Base-by-base conservation (phyloP, 2,329 filamentous ascomycete species). In the Fusarium sp. region DNA sequence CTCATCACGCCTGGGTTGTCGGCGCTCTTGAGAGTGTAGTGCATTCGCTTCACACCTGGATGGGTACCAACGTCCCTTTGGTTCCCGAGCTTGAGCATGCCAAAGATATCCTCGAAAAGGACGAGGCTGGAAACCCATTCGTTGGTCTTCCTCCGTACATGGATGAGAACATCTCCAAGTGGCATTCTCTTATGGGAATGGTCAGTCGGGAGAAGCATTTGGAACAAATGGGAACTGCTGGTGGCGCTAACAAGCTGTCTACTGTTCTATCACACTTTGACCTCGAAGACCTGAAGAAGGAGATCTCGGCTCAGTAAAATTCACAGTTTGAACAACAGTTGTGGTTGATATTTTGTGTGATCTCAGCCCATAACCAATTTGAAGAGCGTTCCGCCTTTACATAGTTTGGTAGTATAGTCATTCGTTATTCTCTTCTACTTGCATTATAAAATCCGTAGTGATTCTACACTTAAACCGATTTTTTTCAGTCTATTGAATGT, bases 1-100 rank as follows among this genome's bases (percentile, higher is more conserved):
- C 57, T 1, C 57, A 57, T 11, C 51, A 60, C 24, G 51, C 56
- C 5, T 60, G 57, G 57, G 57, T 60, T 3, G 51, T 60, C 7
- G 57, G 57, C 5, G 57, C 57, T 17, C 57, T 60, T 11, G 51
- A 60, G 34, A 60, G 57, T 31, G 57, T 60, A 1, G 48, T 60
- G 0, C 51, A 60, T 42, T 42, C 42, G 1, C 57, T 60, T 10
- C 51, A 60, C 36, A 42, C 51, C 2, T 60, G 51, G 57, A 60
- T 60, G 51, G 57, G 57, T 1, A 42, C 34, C 6, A 60, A 60
- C 2, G 18, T 31, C 6, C 22, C 50, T 22, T 4, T 58, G 7
- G 36, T 57, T 6, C 51, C 51, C 7, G 51, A 57, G 14, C 33
- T 60, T 4, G 10, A 34, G 10, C 40, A 60, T 34, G 51, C 57